Evolutionary conservation across 352 stramenopile species (phyloP), one percentile per base, ranked within the genome.

Genomic region (Blastocystis sp.): DNA sequence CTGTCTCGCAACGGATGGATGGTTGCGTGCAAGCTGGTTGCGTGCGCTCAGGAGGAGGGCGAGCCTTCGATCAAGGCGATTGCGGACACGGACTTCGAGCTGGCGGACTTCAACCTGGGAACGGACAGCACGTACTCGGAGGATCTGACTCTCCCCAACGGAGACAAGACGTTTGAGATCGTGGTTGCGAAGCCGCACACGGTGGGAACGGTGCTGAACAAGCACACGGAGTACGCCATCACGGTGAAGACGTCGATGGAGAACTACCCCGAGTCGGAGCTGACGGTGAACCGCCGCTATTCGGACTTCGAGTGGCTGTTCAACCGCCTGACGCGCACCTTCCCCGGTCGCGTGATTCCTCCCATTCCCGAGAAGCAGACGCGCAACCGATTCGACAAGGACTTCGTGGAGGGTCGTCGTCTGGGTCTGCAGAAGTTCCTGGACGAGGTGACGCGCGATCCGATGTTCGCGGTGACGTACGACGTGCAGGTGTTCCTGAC

Each of bases 401-500:
- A 84, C 57, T 84, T 84, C 51, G 72, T 84, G 16, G 72, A 84
- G 57, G 72, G 72, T 32, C 51, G 72, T 51, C 57, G 51, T 51
- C 57, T 84, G 57, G 72, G n/a, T 24, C 72, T 84, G 34, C 72
- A 84, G 57, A 84, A 84, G 53, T 84, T 84, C 57, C 24, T 84
- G n/a, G 57, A 84, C 34, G 72, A 84, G 57, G 72, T 84, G 18
- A 84, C 57, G 16, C 34, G 34, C 18, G 72, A 84, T 36, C 72
- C 72, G 18, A 69, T 42, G 21, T 71, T 84, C 40, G 72, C 57
- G 8, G 51, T 65, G 51, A 84, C 72, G 0, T 84, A 84, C 42
- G 72, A 84, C 38, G 72, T 84, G 51, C 72, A 84, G 42, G 72
- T 84, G 57, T 84, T 84, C 72, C 48, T 84, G 36, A 84, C 72